phyloP scores from a whole-genome alignment of 257 asterid species.

The Linaria vulgaris region DNA sequence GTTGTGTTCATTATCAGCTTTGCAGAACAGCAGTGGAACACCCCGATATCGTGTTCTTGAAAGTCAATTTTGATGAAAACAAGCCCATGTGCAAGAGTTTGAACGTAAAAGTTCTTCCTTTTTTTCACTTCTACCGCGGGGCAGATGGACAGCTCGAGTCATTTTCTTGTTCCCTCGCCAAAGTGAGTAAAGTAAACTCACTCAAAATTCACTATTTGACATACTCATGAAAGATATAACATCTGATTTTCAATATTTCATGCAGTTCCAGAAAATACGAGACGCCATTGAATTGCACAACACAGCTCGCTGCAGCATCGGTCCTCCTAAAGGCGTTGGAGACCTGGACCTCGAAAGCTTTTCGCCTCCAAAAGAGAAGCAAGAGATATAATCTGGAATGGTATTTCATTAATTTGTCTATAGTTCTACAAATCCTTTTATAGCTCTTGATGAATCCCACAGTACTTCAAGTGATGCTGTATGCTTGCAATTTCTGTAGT shows the following conservation, averaged over 20 bases:
- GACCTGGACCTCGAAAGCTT: slow-evolving; percentile 51
- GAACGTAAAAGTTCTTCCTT: slow-evolving; percentile 91
- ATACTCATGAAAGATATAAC: background rate
- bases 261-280: slow-evolving; percentile 89
- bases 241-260: background rate
- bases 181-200: slow-evolving; percentile 46
- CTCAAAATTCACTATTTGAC: background rate
- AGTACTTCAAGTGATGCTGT: background rate
- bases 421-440: slow-evolving; percentile 8
- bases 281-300: slow-evolving; percentile 76
- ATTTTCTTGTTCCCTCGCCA: slow-evolving; percentile 91
- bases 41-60: slow-evolving; percentile 72
- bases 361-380: slow-evolving; percentile 45
- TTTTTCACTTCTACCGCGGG: slow-evolving; percentile 93
- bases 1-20: slow-evolving; percentile 43
- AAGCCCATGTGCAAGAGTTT: slow-evolving; percentile 89
- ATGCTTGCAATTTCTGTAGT: background rate
- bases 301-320: slow-evolving; percentile 89
- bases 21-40: slow-evolving; percentile 78
- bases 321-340: slow-evolving; percentile 80
- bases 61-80: slow-evolving; percentile 86
- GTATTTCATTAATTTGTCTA: slow-evolving; percentile 20
- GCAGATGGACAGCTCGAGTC: slow-evolving; percentile 92
- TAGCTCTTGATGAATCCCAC: slow-evolving; percentile 16
- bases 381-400: slow-evolving; percentile 41